A percentile compares a stretch with the other conserved stretches of the same genome.
These are phyloP conservation scores for Tuber umbilicatum DNA, from an alignment of 495 filamentous ascomycete species.

Conservation along the genomic window DNA sequence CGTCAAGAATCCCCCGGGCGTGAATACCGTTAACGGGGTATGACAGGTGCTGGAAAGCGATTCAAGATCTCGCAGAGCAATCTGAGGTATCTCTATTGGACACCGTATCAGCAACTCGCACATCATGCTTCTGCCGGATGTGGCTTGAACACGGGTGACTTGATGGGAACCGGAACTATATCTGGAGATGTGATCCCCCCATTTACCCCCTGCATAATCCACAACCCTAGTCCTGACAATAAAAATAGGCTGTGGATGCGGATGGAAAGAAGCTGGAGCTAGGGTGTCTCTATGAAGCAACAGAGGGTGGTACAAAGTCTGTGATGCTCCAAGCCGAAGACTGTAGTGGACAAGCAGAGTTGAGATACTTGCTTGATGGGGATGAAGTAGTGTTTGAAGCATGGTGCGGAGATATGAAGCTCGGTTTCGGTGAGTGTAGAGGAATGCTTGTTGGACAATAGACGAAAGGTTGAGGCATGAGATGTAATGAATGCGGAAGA, in stretches of 20 bases:
- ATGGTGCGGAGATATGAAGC: conserved; percentile 48
- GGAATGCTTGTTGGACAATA: conserved; percentile 43
- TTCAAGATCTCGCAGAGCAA: conserved; percentile 50
- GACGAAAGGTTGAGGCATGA: background rate
- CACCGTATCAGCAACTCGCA: conserved; percentile 71
- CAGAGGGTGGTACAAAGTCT: conserved; percentile 51
- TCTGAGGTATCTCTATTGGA: conserved; percentile 67
- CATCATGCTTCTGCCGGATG: conserved; percentile 84
- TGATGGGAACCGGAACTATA: conserved; percentile 86
- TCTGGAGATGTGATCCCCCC: conserved; percentile 48
- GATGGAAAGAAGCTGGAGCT: conserved; percentile 47
- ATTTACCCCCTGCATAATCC: background rate
- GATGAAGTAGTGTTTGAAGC: conserved; percentile 70
- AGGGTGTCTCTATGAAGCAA: conserved; percentile 67
- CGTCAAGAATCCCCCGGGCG: background rate
- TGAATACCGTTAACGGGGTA: background rate
- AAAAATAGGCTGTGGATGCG: conserved; percentile 34
- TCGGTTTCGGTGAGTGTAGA: conserved; percentile 66
- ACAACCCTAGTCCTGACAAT: background rate
- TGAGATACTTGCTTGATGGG: conserved; percentile 73
- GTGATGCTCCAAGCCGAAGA: conserved; percentile 58
- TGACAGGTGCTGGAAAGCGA: conserved; percentile 47
- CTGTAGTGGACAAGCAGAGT: conserved; percentile 56
- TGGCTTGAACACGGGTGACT: conserved; percentile 67
- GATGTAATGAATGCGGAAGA: background rate